Percentiles rank a stretch among this genome's conserved stretches.
Conservation (phyloP, 140 eudicot genomes). For the Stevia rebaudiana region DNA sequence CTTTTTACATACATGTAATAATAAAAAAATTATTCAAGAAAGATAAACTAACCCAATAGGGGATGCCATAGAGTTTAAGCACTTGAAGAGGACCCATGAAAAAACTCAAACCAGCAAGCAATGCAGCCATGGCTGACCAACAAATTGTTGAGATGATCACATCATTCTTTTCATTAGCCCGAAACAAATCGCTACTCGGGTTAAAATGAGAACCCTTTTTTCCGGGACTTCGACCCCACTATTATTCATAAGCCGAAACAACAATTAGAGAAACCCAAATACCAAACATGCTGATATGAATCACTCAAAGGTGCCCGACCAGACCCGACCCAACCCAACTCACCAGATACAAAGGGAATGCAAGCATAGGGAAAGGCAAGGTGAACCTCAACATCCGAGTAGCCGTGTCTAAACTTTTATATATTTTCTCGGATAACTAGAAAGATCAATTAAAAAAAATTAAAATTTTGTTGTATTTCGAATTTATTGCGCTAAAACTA, state of each 20-base stretch:
- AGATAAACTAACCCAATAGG: conserved; percentile 59
- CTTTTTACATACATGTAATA: too few relatives aligned
- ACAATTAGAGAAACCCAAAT: neutral
- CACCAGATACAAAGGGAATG: conserved; percentile 9
- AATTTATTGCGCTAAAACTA: neutral
- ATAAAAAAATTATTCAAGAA: neutral
- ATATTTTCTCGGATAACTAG: conserved; percentile 6
- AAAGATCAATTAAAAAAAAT: neutral
- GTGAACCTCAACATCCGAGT: conserved; percentile 11
- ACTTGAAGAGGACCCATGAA: conserved; percentile 81
- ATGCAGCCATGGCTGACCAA: conserved; percentile 84
- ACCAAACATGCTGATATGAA: too few relatives aligned
- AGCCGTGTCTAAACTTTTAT: conserved; percentile 6
- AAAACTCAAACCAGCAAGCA: conserved; percentile 72
- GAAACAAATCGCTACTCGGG: conserved; percentile 77
- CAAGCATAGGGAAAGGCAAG: conserved; percentile 13
- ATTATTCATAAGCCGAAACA: conserved; percentile 16
- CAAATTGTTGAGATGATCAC: conserved; percentile 81
- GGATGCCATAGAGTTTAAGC: conserved; percentile 88
- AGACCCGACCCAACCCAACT: too few relatives aligned
- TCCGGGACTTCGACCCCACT: conserved; percentile 96
- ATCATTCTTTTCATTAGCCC: conserved; percentile 64
- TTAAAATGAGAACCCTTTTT: conserved; percentile 83
- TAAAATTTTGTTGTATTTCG: neutral
- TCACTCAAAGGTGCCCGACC: too few relatives aligned